These are phyloP conservation scores for Betula pendula DNA, from an alignment of 306 rosid genomes.

Conservation along the genomic window DNA sequence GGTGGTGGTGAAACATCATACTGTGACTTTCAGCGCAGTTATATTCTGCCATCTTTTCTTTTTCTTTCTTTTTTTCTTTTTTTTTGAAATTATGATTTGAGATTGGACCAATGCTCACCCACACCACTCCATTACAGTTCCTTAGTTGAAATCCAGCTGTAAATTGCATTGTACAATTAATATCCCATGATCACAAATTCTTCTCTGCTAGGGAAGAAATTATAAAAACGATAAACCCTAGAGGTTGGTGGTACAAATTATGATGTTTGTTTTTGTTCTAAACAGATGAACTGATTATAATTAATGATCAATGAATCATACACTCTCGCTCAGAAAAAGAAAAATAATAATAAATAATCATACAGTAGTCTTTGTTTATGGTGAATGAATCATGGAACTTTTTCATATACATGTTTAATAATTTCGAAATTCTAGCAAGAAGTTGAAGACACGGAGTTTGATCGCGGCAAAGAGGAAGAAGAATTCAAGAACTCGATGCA, in stretches of 20 bases:
- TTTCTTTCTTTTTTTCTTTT: background rate
- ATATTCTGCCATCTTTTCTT: background rate
- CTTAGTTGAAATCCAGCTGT: slow-evolving; percentile 1
- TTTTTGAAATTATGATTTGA: background rate
- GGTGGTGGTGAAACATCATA: slow-evolving; percentile 12
- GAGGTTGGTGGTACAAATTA: too few relatives aligned
- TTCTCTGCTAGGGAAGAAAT: too few relatives aligned
- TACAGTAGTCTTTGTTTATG: background rate
- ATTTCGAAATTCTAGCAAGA: slow-evolving; percentile 19
- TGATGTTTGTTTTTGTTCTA: too few relatives aligned
- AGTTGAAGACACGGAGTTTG: slow-evolving; percentile 47
- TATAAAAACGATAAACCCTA: too few relatives aligned
- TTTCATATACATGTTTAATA: background rate
- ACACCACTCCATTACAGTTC: background rate
- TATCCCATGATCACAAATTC: background rate
- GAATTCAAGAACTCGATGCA: slow-evolving; percentile 88
- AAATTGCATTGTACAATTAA: background rate
- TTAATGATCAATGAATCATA: slow-evolving; percentile 7
- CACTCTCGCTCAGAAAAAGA: too few relatives aligned
- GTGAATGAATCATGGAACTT: slow-evolving; percentile 5
- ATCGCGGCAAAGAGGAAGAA: slow-evolving; percentile 71
- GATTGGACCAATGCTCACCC: background rate
- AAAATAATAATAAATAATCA: too few relatives aligned
- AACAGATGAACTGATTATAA: too few relatives aligned
- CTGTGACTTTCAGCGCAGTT: background rate